Conservation (phyloP, 441 rosid species). For the Aleurites moluccanus region DNA sequence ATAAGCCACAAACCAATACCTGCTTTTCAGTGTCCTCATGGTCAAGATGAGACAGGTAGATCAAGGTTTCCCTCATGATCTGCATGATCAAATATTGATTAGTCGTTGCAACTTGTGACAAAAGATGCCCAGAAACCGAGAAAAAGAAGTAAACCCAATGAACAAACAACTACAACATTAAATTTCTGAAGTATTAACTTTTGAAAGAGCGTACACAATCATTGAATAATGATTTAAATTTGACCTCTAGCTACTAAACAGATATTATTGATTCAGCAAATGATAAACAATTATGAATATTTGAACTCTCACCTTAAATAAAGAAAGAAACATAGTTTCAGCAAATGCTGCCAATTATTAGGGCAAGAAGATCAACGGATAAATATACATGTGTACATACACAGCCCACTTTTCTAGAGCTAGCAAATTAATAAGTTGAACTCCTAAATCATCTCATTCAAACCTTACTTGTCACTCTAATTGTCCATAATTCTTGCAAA, state of each 20-base stretch:
- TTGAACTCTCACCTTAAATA: not conserved
- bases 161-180: not conserved
- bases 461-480: not conserved
- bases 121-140: not conserved
- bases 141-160: not conserved
- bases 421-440: not conserved
- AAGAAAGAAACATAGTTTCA: not conserved
- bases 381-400: not conserved
- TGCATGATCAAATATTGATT: constrained; percentile 40
- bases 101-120: constrained; percentile 13
- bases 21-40: constrained; percentile 99
- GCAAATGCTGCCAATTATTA: too few relatives aligned
- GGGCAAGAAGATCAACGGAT: too few relatives aligned
- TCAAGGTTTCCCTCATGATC: constrained; percentile 98
- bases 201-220: not conserved
- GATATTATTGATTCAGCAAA: not conserved
- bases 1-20: constrained; percentile 42
- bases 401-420: not conserved
- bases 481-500: too few relatives aligned
- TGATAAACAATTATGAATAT: not conserved
- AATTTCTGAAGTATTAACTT: not conserved
- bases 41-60: constrained; percentile 95
- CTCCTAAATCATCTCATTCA: not conserved
- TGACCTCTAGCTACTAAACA: not conserved
- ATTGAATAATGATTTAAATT: not conserved